A percentile compares a stretch with the other conserved stretches of the same genome.
Conservation (phyloP, 1,284 basidiomycete species). For the Leccinum subspadiceum region DNA sequence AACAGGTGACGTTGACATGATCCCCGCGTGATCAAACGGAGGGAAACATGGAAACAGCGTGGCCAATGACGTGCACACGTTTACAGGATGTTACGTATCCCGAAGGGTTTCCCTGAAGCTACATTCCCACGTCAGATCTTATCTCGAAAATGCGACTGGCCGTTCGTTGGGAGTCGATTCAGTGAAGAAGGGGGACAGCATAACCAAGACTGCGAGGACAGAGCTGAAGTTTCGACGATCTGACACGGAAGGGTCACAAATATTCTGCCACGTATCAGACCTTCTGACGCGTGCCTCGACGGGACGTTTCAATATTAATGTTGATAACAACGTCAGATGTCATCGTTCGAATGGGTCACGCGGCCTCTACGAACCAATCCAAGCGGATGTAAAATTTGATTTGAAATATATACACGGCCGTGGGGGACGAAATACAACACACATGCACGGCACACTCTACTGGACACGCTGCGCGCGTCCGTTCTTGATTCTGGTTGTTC, state of each 20-base stretch:
- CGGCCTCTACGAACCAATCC: constrained; percentile 7
- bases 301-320: neutral
- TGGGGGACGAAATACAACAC: constrained; percentile 11
- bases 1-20: constrained; percentile 15
- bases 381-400: neutral
- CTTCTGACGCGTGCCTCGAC: neutral
- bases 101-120: neutral
- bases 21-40: constrained; percentile 3
- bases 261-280: neutral
- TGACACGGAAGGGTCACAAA: neutral
- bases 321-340: constrained; percentile 1
- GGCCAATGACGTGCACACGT: constrained; percentile 1
- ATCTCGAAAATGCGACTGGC: neutral
- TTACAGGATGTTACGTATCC: neutral
- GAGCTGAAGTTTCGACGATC: neutral
- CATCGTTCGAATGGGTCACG: neutral
- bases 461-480: neutral
- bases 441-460: neutral
- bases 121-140: neutral
- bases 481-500: neutral
- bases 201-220: neutral
- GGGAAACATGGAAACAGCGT: constrained; percentile 9
- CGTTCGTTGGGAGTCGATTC: neutral
- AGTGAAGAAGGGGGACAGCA: neutral
- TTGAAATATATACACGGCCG: constrained; percentile 10